These are phyloP conservation scores for Mycena maculata DNA, from an alignment of 768 basidiomycete genomes.

Conservation along the genomic window DNA sequence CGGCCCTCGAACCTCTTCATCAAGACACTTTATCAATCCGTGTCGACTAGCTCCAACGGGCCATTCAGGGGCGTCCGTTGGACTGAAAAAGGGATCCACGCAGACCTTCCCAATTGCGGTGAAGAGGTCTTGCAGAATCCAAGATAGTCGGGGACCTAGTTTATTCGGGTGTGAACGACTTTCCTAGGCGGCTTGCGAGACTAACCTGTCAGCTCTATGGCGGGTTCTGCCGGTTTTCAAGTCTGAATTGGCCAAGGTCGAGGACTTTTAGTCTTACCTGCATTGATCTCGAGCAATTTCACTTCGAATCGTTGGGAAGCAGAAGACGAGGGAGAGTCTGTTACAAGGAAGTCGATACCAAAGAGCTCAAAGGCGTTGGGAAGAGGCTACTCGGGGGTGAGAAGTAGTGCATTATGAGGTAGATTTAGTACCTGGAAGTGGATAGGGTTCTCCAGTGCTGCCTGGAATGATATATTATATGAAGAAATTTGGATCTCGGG, in stretches of 20 bases:
- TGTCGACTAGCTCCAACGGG: constrained; percentile 62
- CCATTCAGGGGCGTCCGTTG: constrained; percentile 49
- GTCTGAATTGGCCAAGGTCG: too few relatives aligned
- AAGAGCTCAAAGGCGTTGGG: constrained; percentile 96
- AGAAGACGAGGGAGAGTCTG: constrained; percentile 22
- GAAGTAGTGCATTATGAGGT: background rate
- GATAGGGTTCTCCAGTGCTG: constrained; percentile 82
- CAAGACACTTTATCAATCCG: constrained; percentile 76
- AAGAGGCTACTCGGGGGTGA: constrained; percentile 63
- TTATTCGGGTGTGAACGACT: too few relatives aligned
- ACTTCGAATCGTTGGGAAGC: constrained; percentile 58
- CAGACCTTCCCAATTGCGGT: constrained; percentile 73
- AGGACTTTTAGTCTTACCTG: constrained; percentile 40
- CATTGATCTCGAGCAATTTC: constrained; percentile 90
- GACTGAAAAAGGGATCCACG: constrained; percentile 73
- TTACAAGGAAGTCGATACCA: constrained; percentile 88
- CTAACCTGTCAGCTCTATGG: constrained; percentile 86
- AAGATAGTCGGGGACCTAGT: constrained; percentile 76
- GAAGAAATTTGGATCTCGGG: background rate
- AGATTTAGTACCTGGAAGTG: constrained; percentile 77
- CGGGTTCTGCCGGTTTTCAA: constrained; percentile 75
- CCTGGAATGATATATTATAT: constrained; percentile 43
- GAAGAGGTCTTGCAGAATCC: constrained; percentile 88
- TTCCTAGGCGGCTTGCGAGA: too few relatives aligned
- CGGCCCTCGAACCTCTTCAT: constrained; percentile 58